These are phyloP conservation scores for Penicillium sp. DNA, from an alignment of 2,329 filamentous ascomycete species.

Conservation along the genomic window DNA sequence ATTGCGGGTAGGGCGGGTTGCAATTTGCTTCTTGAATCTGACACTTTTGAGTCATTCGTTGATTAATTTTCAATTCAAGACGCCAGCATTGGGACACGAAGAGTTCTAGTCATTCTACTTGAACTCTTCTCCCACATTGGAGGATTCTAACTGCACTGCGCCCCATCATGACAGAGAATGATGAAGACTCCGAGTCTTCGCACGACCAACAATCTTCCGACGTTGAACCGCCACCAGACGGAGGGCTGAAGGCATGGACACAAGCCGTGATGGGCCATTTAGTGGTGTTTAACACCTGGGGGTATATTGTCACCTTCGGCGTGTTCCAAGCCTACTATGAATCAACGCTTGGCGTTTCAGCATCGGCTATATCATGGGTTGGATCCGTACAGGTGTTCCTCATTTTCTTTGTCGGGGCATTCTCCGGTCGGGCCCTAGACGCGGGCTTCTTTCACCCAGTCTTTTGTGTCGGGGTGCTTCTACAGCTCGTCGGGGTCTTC, in stretches of 20 bases:
- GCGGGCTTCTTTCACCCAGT: slow-evolving; percentile 39
- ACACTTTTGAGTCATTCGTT: background rate
- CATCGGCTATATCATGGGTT: slow-evolving; percentile 44
- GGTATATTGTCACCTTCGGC: slow-evolving; percentile 30
- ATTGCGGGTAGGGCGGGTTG: background rate
- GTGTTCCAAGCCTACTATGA: slow-evolving; percentile 44
- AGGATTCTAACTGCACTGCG: background rate
- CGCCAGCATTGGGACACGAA: background rate
- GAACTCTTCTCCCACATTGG: background rate
- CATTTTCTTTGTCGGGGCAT: slow-evolving; percentile 42
- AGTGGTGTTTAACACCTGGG: slow-evolving; percentile 18
- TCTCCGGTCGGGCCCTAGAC: slow-evolving; percentile 41
- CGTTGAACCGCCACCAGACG: slow-evolving; percentile 14
- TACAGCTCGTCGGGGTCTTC: background rate
- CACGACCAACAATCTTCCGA: background rate
- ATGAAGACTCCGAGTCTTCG: background rate
- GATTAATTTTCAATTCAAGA: background rate
- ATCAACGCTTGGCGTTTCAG: slow-evolving; percentile 24
- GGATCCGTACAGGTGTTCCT: slow-evolving; percentile 44
- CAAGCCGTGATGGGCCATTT: slow-evolving; percentile 14
- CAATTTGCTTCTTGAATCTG: background rate
- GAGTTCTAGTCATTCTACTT: background rate
- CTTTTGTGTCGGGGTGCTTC: slow-evolving; percentile 18
- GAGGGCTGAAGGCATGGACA: slow-evolving; percentile 22
- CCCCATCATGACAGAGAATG: background rate